Evolutionary conservation across 2,329 filamentous ascomycete species (phyloP).

Genomic region (Epichloe typhina): DNA sequence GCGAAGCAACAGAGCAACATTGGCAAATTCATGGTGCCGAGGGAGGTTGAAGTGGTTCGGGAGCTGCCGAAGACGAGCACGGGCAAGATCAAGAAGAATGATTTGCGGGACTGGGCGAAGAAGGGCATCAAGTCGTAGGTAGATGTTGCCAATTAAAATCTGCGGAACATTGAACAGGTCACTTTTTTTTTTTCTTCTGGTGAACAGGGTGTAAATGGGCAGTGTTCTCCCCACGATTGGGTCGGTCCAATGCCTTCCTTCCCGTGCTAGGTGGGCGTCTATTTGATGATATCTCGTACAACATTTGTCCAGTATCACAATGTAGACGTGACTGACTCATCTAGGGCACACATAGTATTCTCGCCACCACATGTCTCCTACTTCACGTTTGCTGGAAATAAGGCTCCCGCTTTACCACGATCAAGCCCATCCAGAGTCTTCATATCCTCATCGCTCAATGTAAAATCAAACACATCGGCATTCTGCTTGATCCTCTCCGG

Average conservation of each 20-base stretch:
- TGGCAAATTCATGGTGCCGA: constrained; percentile 77
- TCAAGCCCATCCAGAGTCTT: constrained; percentile 16
- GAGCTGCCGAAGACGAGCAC: constrained; percentile 96
- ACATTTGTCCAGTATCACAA: neutral
- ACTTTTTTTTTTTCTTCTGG: too few species aligned
- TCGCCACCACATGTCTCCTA: neutral
- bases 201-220: too few species aligned
- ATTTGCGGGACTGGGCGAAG: constrained; percentile 69
- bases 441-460: constrained; percentile 45
- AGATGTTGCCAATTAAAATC: neutral
- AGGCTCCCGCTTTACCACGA: constrained; percentile 15
- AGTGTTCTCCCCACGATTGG: too few species aligned
- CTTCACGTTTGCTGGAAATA: constrained; percentile 19
- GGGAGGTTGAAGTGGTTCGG: constrained; percentile 61
- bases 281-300: too few species aligned
- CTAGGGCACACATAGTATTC: too few species aligned
- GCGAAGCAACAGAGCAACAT: constrained; percentile 69
- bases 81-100: constrained; percentile 92
- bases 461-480: constrained; percentile 47
- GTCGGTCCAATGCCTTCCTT: too few species aligned
- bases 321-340: neutral
- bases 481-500: constrained; percentile 47
- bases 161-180: too few species aligned
- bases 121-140: constrained; percentile 10
- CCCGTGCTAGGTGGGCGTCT: too few species aligned